A percentile compares a stretch with the other conserved stretches of the same genome.
Conservation (phyloP, 78 protist species). For the Salpingoeca rosetta region DNA sequence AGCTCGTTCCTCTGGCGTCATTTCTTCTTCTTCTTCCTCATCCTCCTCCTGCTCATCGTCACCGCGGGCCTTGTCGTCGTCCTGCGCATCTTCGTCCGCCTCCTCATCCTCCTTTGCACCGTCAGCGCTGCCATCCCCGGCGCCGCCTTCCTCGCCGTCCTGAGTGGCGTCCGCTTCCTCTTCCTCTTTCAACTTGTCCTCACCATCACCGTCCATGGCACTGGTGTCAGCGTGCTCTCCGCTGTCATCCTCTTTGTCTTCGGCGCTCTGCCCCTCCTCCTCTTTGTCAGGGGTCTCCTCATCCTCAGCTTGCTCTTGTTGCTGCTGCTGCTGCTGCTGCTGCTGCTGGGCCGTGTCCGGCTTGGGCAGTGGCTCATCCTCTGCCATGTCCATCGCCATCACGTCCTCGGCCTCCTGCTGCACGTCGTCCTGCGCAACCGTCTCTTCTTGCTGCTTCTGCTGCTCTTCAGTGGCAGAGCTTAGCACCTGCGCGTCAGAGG, state of each 20-base stretch:
- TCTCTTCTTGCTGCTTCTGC: neutral
- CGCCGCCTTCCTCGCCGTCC: slow-evolving; percentile 23
- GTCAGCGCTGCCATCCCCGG: slow-evolving; percentile 23
- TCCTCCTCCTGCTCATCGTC: too few species aligned
- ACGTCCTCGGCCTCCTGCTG: neutral
- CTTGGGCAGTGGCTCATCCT: neutral
- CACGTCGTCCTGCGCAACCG: neutral
- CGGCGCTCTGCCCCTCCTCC: slow-evolving; percentile 33
- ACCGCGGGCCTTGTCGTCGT: slow-evolving; percentile 29
- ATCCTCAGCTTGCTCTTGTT: neutral
- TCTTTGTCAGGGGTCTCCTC: neutral
- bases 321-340: slow-evolving; percentile 20
- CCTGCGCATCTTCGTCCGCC: slow-evolving; percentile 19
- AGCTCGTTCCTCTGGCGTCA: slow-evolving; percentile 20
- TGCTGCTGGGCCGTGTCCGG: slow-evolving; percentile 28
- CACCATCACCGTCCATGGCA: neutral
- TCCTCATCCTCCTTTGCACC: neutral
- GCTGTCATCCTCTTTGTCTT: slow-evolving; percentile 20
- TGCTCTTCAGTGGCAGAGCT: slow-evolving; percentile 40
- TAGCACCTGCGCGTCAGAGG: slow-evolving; percentile 28
- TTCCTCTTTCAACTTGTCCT: neutral
- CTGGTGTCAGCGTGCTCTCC: slow-evolving; percentile 4
- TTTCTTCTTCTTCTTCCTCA: too few species aligned
- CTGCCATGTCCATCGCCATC: too few species aligned
- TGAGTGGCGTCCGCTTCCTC: neutral